Evolutionary conservation across 164 flowering plant genomes (phyloP).

Genomic region (Liquidambar formosana): DNA sequence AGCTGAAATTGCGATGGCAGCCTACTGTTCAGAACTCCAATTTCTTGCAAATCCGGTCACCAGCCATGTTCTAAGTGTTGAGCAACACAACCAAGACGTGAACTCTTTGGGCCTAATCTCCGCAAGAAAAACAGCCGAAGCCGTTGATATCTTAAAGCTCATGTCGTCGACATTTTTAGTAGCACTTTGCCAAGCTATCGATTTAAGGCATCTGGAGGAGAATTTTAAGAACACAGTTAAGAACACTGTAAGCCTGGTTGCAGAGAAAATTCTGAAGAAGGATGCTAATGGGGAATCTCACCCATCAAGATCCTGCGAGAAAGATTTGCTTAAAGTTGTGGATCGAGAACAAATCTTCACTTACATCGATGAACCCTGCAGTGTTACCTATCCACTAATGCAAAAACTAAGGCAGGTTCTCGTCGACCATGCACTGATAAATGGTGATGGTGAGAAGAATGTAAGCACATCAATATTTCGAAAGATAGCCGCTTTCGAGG

Average conservation of each 20-base stretch:
- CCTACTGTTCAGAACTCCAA: slow-evolving; percentile 52
- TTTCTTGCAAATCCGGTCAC: slow-evolving; percentile 46
- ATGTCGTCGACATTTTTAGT: slow-evolving; percentile 42
- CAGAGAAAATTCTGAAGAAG: slow-evolving; percentile 31
- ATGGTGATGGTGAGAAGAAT: slow-evolving; percentile 39
- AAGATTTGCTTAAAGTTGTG: slow-evolving; percentile 38
- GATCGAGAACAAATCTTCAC: slow-evolving; percentile 42
- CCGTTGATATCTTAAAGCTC: slow-evolving; percentile 43
- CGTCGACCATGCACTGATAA: slow-evolving; percentile 36
- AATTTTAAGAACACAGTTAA: slow-evolving; percentile 34
- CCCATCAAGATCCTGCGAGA: slow-evolving; percentile 48
- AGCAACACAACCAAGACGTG: slow-evolving; percentile 54
- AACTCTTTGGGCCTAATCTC: slow-evolving; percentile 48
- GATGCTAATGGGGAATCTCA: slow-evolving; percentile 40
- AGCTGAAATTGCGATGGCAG: slow-evolving; percentile 53
- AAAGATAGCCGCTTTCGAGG: slow-evolving; percentile 39
- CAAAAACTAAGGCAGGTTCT: slow-evolving; percentile 44
- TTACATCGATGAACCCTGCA: slow-evolving; percentile 46
- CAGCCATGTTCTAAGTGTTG: slow-evolving; percentile 48
- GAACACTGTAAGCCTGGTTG: slow-evolving; percentile 37
- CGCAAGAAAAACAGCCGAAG: slow-evolving; percentile 39
- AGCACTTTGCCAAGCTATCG: slow-evolving; percentile 47
- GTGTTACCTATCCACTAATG: slow-evolving; percentile 44
- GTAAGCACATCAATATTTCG: slow-evolving; percentile 35
- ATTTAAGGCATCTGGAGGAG: slow-evolving; percentile 51